Evolutionary conservation across 169 alveolate species (phyloP).

Genomic region (Cryptosporidium ryanae): DNA sequence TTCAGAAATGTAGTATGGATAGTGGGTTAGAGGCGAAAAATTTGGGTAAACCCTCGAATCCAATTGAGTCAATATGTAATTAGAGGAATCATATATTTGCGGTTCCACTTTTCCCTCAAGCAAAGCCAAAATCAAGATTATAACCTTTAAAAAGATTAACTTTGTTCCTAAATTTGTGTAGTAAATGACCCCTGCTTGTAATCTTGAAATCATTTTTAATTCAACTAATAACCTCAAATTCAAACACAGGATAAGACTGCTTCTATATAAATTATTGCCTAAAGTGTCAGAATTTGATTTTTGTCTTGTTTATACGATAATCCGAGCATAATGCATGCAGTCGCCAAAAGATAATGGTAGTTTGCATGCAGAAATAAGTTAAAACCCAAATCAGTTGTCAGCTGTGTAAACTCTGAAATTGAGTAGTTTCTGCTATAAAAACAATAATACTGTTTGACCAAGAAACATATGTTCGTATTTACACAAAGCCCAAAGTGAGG

Average conservation of each 20-base stretch:
- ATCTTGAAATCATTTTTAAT: not conserved
- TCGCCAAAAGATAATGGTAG: too few species aligned
- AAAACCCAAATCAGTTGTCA: too few species aligned
- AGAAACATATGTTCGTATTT: too few species aligned
- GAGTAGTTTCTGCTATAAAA: too few species aligned
- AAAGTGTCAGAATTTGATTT: not conserved
- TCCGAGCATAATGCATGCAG: too few species aligned
- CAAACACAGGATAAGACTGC: too few species aligned
- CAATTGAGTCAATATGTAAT: constrained; percentile 18
- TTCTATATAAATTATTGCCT: too few species aligned
- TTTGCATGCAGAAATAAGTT: too few species aligned
- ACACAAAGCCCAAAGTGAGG: too few species aligned
- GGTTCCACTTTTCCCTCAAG: not conserved
- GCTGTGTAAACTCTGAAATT: too few species aligned
- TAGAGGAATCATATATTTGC: constrained; percentile 45
- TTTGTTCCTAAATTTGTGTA: not conserved
- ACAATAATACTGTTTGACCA: too few species aligned
- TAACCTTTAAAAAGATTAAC: not conserved
- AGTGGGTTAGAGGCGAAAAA: constrained; percentile 35
- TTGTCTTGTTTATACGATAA: too few species aligned
- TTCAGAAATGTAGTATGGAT: constrained; percentile 57
- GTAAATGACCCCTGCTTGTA: not conserved
- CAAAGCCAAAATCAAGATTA: not conserved
- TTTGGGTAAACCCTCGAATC: constrained; percentile 13
- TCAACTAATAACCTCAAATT: not conserved